phyloP scores from a whole-genome alignment of 148 eudicot genomes.

The Polygonum aviculare region DNA sequence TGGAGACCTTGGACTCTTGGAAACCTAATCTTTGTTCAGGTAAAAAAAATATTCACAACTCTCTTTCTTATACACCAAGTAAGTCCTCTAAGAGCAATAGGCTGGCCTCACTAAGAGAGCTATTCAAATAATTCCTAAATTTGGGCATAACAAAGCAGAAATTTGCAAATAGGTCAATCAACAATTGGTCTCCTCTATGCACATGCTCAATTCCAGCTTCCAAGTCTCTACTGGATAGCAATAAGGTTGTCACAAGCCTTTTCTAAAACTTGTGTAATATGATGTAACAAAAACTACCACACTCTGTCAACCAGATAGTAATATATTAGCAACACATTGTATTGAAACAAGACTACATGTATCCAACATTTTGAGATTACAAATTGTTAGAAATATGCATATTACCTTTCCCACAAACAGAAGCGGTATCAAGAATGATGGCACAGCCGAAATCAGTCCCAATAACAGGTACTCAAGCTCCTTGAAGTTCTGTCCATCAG shows the following conservation, averaged over 20 bases:
- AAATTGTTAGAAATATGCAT: neutral
- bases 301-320: neutral
- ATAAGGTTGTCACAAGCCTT: neutral
- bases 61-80: neutral
- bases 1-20: neutral
- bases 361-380: neutral
- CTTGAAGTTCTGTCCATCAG: conserved; percentile 57
- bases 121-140: neutral
- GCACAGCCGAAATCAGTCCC: conserved; percentile 79
- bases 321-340: neutral
- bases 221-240: neutral
- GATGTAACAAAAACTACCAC: neutral
- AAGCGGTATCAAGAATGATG: conserved; percentile 75
- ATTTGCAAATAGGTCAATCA: neutral
- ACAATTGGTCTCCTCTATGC: neutral
- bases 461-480: conserved; percentile 82
- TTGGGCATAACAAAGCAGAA: neutral
- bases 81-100: neutral
- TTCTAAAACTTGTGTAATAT: neutral
- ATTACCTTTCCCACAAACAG: conserved; percentile 78
- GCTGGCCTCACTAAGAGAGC: neutral
- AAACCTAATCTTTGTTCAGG: neutral
- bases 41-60: neutral
- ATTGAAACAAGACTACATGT: neutral
- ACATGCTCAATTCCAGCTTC: neutral